These are phyloP conservation scores for Schwanniomyces etchellsii DNA, from an alignment of 1,139 yeast species.

Conservation along the genomic window DNA sequence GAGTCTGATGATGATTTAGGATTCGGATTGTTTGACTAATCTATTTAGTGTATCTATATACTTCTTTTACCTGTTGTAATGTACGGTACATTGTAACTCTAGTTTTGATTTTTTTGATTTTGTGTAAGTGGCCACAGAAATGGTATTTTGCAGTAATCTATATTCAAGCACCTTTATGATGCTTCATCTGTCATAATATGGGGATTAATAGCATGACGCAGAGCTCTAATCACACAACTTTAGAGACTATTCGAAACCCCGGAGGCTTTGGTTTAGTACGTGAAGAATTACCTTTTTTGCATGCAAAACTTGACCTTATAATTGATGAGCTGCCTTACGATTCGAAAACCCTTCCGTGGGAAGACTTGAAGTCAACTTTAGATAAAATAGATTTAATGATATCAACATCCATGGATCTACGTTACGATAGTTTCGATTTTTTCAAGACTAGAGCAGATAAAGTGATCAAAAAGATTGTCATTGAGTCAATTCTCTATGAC, in stretches of 20 bases:
- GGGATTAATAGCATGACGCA: no score
- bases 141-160: conserved; percentile 1
- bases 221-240: no score
- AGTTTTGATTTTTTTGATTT: background rate
- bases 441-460: conserved; percentile 4
- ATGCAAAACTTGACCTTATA: conserved; percentile 13
- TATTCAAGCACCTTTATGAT: background rate
- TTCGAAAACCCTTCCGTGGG: conserved; percentile 1
- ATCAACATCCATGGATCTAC: background rate
- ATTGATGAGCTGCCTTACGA: conserved; percentile 9
- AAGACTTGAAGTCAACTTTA: conserved; percentile 2
- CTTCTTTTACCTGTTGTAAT: conserved; percentile 2
- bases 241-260: no score
- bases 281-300: conserved; percentile 4
- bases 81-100: conserved; percentile 1
- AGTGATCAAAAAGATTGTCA: conserved; percentile 5
- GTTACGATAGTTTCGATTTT: conserved; percentile 2
- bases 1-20: conserved; percentile 89
- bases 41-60: conserved; percentile 8
- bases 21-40: conserved; percentile 97
- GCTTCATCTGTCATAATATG: background rate
- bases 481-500: conserved; percentile 5
- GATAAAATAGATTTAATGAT: conserved; percentile 1
- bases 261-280: no score
- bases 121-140: background rate